These are phyloP conservation scores for Priceomyces carsonii DNA, from an alignment of 805 yeast genomes.

Conservation along the genomic window DNA sequence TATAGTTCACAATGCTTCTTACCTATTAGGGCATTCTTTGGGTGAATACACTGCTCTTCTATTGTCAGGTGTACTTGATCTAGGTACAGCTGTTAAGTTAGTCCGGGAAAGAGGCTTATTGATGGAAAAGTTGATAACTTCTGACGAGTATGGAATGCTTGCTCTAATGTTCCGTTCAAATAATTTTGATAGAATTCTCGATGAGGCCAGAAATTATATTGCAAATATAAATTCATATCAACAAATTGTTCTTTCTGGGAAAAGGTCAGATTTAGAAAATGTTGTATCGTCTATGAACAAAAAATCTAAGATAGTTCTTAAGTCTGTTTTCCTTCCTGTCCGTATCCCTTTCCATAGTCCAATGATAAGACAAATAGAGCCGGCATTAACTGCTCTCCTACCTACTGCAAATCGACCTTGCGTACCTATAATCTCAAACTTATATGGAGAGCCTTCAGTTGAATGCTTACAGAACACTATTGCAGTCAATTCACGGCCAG, in stretches of 20 bases:
- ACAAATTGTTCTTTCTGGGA: slow-evolving; percentile 50
- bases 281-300: slow-evolving; percentile 19
- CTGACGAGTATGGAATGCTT: slow-evolving; percentile 32
- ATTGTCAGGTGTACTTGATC: slow-evolving; percentile 34
- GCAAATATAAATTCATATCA: slow-evolving; percentile 48
- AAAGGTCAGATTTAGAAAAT: slow-evolving; percentile 19
- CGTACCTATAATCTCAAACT: slow-evolving; percentile 40
- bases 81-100: slow-evolving; percentile 37
- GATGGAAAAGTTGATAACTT: slow-evolving; percentile 34
- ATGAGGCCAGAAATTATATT: slow-evolving; percentile 26
- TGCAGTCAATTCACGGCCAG: slow-evolving; percentile 44
- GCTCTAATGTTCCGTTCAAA: slow-evolving; percentile 32
- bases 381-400: slow-evolving; percentile 6
- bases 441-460: slow-evolving; percentile 26
- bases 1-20: slow-evolving; percentile 16
- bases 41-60: slow-evolving; percentile 51
- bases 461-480: slow-evolving; percentile 33
- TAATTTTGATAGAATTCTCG: slow-evolving; percentile 21
- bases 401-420: background rate
- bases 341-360: slow-evolving; percentile 53
- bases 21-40: slow-evolving; percentile 48
- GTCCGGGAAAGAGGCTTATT: slow-evolving; percentile 46
- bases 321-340: slow-evolving; percentile 39
- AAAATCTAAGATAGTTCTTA: slow-evolving; percentile 18
- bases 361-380: slow-evolving; percentile 37